Evolutionary conservation across 805 yeast species (phyloP), one percentile per base, ranked within the genome.

Genomic region (Zygotorulaspora florentina): DNA sequence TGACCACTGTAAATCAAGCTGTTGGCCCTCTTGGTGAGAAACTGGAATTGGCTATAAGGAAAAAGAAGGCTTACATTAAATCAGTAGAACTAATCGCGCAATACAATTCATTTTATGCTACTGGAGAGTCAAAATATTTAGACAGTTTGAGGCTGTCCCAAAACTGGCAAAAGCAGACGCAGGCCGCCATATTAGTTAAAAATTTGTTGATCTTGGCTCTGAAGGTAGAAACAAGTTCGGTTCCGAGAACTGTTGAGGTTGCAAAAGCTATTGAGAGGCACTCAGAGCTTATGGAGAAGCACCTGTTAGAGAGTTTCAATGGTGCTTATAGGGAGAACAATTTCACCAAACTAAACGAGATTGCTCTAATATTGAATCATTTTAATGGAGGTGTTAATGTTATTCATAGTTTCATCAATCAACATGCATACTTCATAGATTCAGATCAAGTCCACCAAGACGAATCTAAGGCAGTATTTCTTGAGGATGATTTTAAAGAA

Each of bases 361-460:
- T 82, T 20, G 87, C 96, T 0, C 79, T 79, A 41, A 77, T 89
- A 13, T 71, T 90, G 40, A 77, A 81, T 43, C 86, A 81, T 50
- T 91, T 82, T 69, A 90, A 91, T 59, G 91, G 88, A 15, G 96
- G 96, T 10, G 74, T 78, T 9, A 81, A 84, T 47, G 91, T 90
- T 8, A 84, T 87, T 8, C 87, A 83, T 59, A 80, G 83, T 40
- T 91, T 87, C 66, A 85, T 90, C 35, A 81, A 80, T 59, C 88
- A 86, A 59, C 87, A 86, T 59, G 85, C 81, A 40, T 76, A 83
- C 47, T 85, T 90, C 63, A 70, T 67, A 40, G 56, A 64, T 54
- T 67, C 64, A 31, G 59, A 51, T 18, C 61, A 63, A 15, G 56
- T 64, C 26, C 65, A 62, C 35, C 45, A 58, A 7, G 60, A 64